Conservation (phyloP, 2,329 filamentous ascomycete species). For the Claviceps africana region DNA sequence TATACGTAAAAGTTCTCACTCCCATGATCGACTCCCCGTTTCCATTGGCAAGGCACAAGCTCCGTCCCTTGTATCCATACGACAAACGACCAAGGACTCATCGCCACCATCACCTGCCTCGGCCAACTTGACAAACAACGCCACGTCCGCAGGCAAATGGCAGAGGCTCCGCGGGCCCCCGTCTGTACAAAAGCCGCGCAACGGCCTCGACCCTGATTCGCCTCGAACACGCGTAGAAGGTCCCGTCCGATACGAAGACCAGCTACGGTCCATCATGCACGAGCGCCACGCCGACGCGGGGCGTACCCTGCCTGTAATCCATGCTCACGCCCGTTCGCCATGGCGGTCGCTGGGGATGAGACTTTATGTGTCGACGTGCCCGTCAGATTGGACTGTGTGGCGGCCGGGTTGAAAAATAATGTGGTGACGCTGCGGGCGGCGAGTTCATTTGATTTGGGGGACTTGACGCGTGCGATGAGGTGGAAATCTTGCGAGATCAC, state of each 20-base stretch:
- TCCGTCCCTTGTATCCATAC: slow-evolving; percentile 1
- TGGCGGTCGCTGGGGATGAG: neutral
- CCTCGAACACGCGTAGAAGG: slow-evolving; percentile 3
- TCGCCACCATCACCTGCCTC: neutral
- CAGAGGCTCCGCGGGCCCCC: neutral
- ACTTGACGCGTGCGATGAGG: slow-evolving; percentile 3
- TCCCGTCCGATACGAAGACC: neutral
- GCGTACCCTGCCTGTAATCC: slow-evolving; percentile 2
- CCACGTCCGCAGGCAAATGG: slow-evolving; percentile 3
- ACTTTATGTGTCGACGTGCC: neutral
- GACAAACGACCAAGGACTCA: neutral
- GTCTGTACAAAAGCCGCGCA: slow-evolving; percentile 1
- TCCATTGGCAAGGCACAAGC: too few relatives aligned
- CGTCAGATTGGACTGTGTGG: neutral
- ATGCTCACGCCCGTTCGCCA: slow-evolving; percentile 1
- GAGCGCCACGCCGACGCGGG: neutral
- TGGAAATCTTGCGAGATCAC: neutral
- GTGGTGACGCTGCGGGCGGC: slow-evolving; percentile 2
- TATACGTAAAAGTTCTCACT: too few relatives aligned
- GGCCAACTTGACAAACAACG: slow-evolving; percentile 1
- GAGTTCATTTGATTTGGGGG: slow-evolving; percentile 1
- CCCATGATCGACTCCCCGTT: too few relatives aligned
- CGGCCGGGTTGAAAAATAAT: slow-evolving; percentile 2
- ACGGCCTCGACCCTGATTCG: neutral
- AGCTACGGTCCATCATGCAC: slow-evolving; percentile 2